phyloP scores from a whole-genome alignment of 2,329 filamentous ascomycete genomes.

The Scytalidium sp. region DNA sequence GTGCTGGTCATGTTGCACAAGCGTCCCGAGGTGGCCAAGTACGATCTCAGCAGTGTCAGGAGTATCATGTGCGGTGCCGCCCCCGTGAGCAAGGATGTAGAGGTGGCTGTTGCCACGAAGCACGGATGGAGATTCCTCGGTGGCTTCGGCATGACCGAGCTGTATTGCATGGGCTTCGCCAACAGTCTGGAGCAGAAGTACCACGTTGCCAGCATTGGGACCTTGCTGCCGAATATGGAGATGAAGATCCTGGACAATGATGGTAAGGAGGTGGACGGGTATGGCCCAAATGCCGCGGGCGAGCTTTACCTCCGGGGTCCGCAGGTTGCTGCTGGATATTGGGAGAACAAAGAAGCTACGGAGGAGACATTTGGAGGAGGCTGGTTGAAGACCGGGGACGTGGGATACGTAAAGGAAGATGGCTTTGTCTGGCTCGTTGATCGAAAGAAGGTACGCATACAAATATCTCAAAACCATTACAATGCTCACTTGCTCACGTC shows the following conservation, averaged over 20 bases:
- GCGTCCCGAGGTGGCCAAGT: conserved; percentile 46
- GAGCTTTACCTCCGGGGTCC: conserved; percentile 54
- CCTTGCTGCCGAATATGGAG: conserved; percentile 51
- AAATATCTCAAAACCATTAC: background rate
- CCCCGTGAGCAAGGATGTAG: conserved; percentile 40
- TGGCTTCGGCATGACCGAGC: background rate
- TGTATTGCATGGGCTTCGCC: background rate
- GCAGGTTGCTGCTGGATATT: conserved; percentile 57
- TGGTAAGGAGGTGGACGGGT: conserved; percentile 50
- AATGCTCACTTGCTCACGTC: background rate
- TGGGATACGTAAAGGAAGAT: conserved; percentile 45
- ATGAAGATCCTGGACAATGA: conserved; percentile 51
- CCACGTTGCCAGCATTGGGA: conserved; percentile 5
- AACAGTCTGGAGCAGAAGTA: background rate
- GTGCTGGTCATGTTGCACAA: conserved; percentile 59
- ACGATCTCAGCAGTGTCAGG: conserved; percentile 49
- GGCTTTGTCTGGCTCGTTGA: conserved; percentile 52
- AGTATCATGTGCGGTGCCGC: conserved; percentile 51
- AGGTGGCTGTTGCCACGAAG: conserved; percentile 40
- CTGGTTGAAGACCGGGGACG: conserved; percentile 59
- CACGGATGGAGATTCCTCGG: background rate
- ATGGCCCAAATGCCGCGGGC: conserved; percentile 48
- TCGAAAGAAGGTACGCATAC: conserved; percentile 42
- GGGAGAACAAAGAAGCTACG: conserved; percentile 53
- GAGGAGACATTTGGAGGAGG: conserved; percentile 49